Evolutionary conservation across 768 basidiomycete genomes (phyloP).

Genomic region (Kwoniella heveanensis): DNA sequence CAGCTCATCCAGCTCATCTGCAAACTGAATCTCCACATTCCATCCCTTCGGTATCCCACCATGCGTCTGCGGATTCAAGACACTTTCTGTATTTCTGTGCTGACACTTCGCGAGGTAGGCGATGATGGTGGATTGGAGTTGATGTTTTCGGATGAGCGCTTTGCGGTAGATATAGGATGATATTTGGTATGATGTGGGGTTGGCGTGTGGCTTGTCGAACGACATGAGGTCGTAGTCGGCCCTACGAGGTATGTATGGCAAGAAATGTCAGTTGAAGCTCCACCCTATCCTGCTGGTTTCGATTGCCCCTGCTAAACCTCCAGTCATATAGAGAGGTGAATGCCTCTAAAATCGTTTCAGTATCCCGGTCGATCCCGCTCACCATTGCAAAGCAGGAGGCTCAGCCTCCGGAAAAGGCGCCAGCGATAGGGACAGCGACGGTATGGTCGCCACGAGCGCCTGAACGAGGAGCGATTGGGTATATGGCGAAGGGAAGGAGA

Average conservation of each 20-base stretch:
- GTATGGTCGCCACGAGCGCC: conserved; percentile 57
- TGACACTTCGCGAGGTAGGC: conserved; percentile 68
- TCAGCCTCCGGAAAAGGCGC: conserved; percentile 43
- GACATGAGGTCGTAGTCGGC: conserved; percentile 84
- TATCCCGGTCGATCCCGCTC: too few species aligned
- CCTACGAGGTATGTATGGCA: conserved; percentile 61
- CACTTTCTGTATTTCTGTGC: conserved; percentile 60
- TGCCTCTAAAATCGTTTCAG: too few species aligned
- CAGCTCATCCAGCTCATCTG: conserved; percentile 92
- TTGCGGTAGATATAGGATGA: conserved; percentile 89
- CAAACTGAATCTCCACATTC: conserved; percentile 81
- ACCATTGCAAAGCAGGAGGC: conserved; percentile 49
- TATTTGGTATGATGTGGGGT: conserved; percentile 62
- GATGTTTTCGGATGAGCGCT: conserved; percentile 91
- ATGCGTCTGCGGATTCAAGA: conserved; percentile 57
- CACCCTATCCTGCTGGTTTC: too few species aligned
- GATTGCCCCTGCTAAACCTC: too few species aligned
- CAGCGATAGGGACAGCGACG: conserved; percentile 49
- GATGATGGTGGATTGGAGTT: conserved; percentile 72
- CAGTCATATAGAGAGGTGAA: too few species aligned
- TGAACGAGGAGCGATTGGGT: conserved; percentile 61
- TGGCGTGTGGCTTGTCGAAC: conserved; percentile 68
- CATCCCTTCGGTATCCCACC: conserved; percentile 70
- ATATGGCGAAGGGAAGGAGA: conserved; percentile 66
- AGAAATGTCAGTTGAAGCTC: too few species aligned